These are phyloP conservation scores for Myxozyma monticola DNA, from an alignment of 805 yeast genomes.

Conservation along the genomic window DNA sequence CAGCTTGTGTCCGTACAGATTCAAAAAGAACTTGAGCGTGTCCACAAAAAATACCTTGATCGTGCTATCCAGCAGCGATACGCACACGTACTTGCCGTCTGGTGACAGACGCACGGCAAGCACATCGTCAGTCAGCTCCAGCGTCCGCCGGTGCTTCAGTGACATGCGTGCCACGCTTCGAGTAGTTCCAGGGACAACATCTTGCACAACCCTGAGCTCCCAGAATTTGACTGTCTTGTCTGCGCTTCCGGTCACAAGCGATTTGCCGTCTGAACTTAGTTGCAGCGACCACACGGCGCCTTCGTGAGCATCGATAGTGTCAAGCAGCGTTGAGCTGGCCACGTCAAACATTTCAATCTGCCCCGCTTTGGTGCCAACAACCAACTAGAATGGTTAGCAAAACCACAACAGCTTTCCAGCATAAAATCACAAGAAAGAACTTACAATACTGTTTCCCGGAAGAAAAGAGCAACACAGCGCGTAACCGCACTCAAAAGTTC, in stretches of 20 bases:
- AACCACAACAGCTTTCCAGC: not conserved
- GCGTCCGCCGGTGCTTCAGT: conserved; percentile 71
- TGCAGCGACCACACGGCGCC: conserved; percentile 91
- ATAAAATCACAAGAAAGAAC: not conserved
- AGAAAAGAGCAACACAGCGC: conserved; percentile 76
- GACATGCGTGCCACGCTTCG: conserved; percentile 54
- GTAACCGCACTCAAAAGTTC: conserved; percentile 88
- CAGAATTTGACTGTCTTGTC: conserved; percentile 89
- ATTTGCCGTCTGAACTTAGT: conserved; percentile 78
- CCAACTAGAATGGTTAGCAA: conserved; percentile 41
- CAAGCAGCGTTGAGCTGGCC: conserved; percentile 73
- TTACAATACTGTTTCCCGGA: conserved; percentile 81
- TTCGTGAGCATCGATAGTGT: conserved; percentile 73
- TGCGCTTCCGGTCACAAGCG: conserved; percentile 87
- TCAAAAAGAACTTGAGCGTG: conserved; percentile 79
- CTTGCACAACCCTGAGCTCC: conserved; percentile 66
- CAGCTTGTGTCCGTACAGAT: conserved; percentile 92
- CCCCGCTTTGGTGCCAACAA: conserved; percentile 87
- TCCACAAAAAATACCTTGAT: conserved; percentile 91
- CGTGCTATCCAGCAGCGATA: conserved; percentile 87
- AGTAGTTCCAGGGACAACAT: conserved; percentile 70
- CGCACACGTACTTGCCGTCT: conserved; percentile 73
- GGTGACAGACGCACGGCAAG: conserved; percentile 78
- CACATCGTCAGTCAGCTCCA: conserved; percentile 85
- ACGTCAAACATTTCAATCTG: conserved; percentile 80